Percentiles rank a stretch among this genome's conserved stretches.
Conservation (phyloP, 495 filamentous ascomycete species). For the Penicillium chermesinum region DNA sequence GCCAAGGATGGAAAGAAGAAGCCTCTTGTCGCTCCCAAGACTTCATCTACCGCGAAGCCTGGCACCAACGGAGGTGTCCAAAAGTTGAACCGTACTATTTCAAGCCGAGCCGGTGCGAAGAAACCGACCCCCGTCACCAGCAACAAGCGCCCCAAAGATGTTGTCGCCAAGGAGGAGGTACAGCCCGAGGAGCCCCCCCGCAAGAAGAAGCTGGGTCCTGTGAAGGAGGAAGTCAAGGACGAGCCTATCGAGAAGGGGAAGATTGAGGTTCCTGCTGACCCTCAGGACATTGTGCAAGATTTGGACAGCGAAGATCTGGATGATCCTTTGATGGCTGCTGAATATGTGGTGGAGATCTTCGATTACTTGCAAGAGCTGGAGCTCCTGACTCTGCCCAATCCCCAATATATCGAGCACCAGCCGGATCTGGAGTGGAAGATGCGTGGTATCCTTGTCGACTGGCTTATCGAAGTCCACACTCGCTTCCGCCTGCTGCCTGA, state of each 20-base stretch:
- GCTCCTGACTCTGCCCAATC: constrained; percentile 75
- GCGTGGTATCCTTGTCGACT: constrained; percentile 94
- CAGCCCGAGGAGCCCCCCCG: constrained; percentile 53
- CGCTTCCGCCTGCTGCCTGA: constrained; percentile 97
- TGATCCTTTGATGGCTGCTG: constrained; percentile 94
- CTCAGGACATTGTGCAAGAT: constrained; percentile 50
- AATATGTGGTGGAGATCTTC: constrained; percentile 96
- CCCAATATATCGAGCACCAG: constrained; percentile 90
- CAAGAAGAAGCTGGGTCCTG: constrained; percentile 32
- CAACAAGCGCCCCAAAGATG: constrained; percentile 44
- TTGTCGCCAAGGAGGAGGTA: constrained; percentile 57
- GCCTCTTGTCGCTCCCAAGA: constrained; percentile 61
- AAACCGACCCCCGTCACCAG: constrained; percentile 27
- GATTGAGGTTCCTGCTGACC: background rate
- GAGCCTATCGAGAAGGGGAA: background rate
- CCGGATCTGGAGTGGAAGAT: constrained; percentile 97
- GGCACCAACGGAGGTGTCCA: constrained; percentile 65
- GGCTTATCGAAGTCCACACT: constrained; percentile 97
- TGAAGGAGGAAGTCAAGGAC: constrained; percentile 7
- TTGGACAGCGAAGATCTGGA: constrained; percentile 83
- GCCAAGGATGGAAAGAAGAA: constrained; percentile 44
- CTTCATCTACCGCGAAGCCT: constrained; percentile 36
- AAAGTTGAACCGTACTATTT: constrained; percentile 64
- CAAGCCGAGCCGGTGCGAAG: constrained; percentile 61
- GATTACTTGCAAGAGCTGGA: constrained; percentile 91